A percentile compares a stretch with the other conserved stretches of the same genome.
These are phyloP conservation scores for Crotalaria pallida DNA, from an alignment of 306 rosid genomes.

Conservation along the genomic window DNA sequence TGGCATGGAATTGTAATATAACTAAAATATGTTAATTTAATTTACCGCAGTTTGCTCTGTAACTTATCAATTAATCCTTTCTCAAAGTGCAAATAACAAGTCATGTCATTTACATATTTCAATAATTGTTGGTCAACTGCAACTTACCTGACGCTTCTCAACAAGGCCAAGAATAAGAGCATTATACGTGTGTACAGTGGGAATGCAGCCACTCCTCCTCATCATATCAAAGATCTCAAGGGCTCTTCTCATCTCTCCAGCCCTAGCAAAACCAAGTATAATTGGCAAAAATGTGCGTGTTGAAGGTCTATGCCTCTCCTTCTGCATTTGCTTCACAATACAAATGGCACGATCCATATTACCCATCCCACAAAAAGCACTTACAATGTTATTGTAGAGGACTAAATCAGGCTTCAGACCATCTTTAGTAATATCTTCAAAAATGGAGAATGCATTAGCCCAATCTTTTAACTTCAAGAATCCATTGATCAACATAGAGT, in stretches of 20 bases:
- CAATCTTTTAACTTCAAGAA: conserved; percentile 88
- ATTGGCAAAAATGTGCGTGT: conserved; percentile 91
- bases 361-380: conserved; percentile 93
- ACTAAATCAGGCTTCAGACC: conserved; percentile 88
- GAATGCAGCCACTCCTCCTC: conserved; percentile 93
- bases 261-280: conserved; percentile 83
- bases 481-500: conserved; percentile 93
- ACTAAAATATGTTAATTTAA: not conserved
- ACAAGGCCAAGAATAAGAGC: conserved; percentile 94
- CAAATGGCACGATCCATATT: conserved; percentile 82
- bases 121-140: not conserved
- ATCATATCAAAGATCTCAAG: conserved; percentile 86
- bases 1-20: not conserved
- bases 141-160: conserved; percentile 81
- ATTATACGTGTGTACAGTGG: conserved; percentile 91
- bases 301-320: conserved; percentile 72
- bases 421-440: conserved; percentile 70
- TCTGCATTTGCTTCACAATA: conserved; percentile 84
- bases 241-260: conserved; percentile 77
- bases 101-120: not conserved
- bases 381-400: conserved; percentile 78
- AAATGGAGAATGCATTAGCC: conserved; percentile 88
- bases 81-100: not conserved
- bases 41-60: not conserved
- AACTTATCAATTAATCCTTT: not conserved